Evolutionary conservation across 371 early-diverging fungal genomes (phyloP).

Genomic region (Circinella umbellata): DNA sequence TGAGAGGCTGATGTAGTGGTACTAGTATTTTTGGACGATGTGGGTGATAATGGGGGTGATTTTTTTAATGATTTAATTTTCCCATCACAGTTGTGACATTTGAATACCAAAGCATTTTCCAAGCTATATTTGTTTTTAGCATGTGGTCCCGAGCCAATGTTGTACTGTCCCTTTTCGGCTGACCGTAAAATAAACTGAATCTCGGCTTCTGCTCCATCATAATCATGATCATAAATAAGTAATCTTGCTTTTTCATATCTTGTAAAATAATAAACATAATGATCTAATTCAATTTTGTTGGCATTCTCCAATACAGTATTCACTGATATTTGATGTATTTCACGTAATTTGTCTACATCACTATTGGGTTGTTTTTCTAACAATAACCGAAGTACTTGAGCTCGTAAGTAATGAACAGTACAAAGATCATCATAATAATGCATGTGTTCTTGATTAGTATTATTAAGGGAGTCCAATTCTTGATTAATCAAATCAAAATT

Average conservation of each 20-base stretch:
- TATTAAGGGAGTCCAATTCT: constrained; percentile 45
- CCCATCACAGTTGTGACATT: constrained; percentile 44
- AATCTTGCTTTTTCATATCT: constrained; percentile 61
- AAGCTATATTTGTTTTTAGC: constrained; percentile 54
- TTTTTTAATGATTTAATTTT: constrained; percentile 17
- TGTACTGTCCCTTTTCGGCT: constrained; percentile 39
- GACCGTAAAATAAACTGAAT: constrained; percentile 43
- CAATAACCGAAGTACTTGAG: constrained; percentile 26
- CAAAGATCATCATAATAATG: constrained; percentile 73
- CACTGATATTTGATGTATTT: constrained; percentile 25
- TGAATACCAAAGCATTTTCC: constrained; percentile 45
- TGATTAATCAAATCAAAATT: constrained; percentile 52
- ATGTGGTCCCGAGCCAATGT: constrained; percentile 42
- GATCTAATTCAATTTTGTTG: constrained; percentile 49
- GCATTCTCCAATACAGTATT: constrained; percentile 26
- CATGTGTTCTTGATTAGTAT: not conserved
- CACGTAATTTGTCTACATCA: constrained; percentile 6
- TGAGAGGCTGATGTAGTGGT: too few relatives aligned
- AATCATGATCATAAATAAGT: constrained; percentile 47
- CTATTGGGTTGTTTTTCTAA: constrained; percentile 14
- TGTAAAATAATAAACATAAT: constrained; percentile 65
- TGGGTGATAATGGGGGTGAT: not conserved
- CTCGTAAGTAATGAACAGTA: constrained; percentile 62
- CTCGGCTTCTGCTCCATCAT: constrained; percentile 49
- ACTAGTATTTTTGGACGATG: not conserved